Conservation (phyloP, 1,284 basidiomycete genomes). For the Ganoderma sinense region DNA sequence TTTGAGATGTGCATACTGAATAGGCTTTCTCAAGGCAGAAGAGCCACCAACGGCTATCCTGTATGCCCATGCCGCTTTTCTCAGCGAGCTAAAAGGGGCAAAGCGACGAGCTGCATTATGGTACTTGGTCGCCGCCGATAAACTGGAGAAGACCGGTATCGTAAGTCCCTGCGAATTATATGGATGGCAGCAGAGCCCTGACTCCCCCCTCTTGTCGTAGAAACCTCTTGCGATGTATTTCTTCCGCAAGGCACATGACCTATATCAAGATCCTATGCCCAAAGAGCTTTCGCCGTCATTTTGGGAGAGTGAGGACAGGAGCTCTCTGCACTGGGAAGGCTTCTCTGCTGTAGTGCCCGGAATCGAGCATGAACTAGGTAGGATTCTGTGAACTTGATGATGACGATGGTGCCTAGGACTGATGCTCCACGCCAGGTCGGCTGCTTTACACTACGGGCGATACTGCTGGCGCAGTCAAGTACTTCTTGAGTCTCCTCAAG, state of each 20-base stretch:
- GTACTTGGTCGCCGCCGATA: conserved; percentile 77
- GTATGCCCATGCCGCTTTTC: conserved; percentile 75
- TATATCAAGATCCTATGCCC: conserved; percentile 57
- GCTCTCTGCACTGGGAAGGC: conserved; percentile 47
- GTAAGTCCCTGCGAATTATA: conserved; percentile 52
- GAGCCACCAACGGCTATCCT: conserved; percentile 79
- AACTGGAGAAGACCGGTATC: conserved; percentile 81
- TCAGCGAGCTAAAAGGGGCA: conserved; percentile 65
- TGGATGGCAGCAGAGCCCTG: neutral
- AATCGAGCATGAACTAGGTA: conserved; percentile 81
- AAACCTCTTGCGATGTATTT: conserved; percentile 86
- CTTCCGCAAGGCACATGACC: conserved; percentile 68
- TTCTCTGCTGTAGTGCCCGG: conserved; percentile 72
- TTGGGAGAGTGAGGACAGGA: conserved; percentile 72
- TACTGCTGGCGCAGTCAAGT: conserved; percentile 68
- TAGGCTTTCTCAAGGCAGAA: conserved; percentile 65
- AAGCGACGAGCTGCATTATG: conserved; percentile 73
- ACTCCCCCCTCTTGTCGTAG: conserved; percentile 43
- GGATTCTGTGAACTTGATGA: conserved; percentile 61
- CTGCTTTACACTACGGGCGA: conserved; percentile 82
- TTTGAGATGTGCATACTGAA: conserved; percentile 25
- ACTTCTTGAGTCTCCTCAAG: conserved; percentile 69
- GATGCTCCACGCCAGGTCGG: conserved; percentile 55
- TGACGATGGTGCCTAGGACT: neutral
- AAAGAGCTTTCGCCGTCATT: conserved; percentile 79